These are phyloP conservation scores for Ceratobasidium sp. DNA, from an alignment of 1,284 basidiomycete genomes.

Conservation along the genomic window DNA sequence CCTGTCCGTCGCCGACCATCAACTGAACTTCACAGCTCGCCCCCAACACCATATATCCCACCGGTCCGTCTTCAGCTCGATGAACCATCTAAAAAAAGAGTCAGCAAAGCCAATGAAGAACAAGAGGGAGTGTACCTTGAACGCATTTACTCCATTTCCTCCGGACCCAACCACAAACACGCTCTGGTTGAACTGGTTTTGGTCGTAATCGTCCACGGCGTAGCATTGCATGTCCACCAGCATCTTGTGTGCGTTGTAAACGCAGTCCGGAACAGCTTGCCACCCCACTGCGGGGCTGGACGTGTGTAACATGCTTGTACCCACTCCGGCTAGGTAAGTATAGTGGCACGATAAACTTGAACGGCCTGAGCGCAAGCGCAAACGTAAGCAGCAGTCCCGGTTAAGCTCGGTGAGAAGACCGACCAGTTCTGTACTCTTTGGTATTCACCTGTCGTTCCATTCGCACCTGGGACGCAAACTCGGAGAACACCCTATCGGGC, in stretches of 20 bases:
- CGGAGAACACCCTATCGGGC: constrained; percentile 30
- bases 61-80: constrained; percentile 29
- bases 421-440: constrained; percentile 24
- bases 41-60: constrained; percentile 37
- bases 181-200: constrained; percentile 32
- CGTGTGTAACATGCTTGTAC: constrained; percentile 7
- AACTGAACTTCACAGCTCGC: constrained; percentile 31
- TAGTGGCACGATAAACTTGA: constrained; percentile 41
- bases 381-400: neutral
- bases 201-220: neutral
- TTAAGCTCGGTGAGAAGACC: neutral
- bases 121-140: neutral
- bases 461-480: constrained; percentile 27
- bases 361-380: neutral
- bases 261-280: constrained; percentile 26
- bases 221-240: constrained; percentile 23
- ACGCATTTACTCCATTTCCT: neutral
- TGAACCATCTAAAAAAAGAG: constrained; percentile 19
- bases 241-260: constrained; percentile 25
- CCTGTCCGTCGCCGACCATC: constrained; percentile 27
- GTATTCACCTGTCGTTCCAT: constrained; percentile 38
- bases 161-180: constrained; percentile 38
- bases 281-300: constrained; percentile 28
- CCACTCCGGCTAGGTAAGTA: constrained; percentile 36
- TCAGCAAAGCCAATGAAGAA: neutral